phyloP scores from a whole-genome alignment of 768 basidiomycete species.

The Lactarius akahatsu region DNA sequence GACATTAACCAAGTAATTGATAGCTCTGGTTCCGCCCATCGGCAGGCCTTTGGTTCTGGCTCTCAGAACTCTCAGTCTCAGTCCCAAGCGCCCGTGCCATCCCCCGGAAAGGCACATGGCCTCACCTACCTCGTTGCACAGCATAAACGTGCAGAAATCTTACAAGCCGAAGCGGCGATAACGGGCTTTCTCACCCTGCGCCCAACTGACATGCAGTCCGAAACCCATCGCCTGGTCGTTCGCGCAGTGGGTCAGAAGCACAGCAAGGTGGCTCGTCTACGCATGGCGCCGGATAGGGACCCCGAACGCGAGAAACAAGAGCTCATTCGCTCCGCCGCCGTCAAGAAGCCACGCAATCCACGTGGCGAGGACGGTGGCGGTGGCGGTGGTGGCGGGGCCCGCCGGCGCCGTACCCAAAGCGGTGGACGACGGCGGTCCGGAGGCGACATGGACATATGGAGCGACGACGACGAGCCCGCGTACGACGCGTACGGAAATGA shows the following conservation, averaged over 20 bases:
- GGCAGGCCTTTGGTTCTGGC: constrained; percentile 56
- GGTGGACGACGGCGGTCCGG: constrained; percentile 37
- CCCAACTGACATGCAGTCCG: constrained; percentile 87
- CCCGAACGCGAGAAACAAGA: constrained; percentile 74
- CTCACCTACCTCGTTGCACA: constrained; percentile 89
- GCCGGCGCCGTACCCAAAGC: constrained; percentile 39
- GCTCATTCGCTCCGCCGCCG: constrained; percentile 54
- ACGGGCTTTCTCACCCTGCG: constrained; percentile 82
- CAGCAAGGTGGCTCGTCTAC: constrained; percentile 73
- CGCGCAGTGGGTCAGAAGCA: constrained; percentile 84
- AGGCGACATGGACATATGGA: constrained; percentile 50
- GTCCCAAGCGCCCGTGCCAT: constrained; percentile 26
- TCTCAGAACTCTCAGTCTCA: constrained; percentile 44
- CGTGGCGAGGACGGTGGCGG: constrained; percentile 49
- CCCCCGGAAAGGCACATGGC: constrained; percentile 57
- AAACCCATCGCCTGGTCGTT: constrained; percentile 86
- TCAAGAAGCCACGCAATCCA: constrained; percentile 62
- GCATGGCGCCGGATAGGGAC: constrained; percentile 77
- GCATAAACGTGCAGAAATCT: constrained; percentile 78
- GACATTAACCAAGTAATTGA: constrained; percentile 83
- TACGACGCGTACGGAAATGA: constrained; percentile 38
- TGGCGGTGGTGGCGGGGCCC: constrained; percentile 41
- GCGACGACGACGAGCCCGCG: constrained; percentile 67
- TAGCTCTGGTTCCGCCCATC: constrained; percentile 64
- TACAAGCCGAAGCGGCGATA: constrained; percentile 83